Evolutionary conservation across 2,329 filamentous ascomycete species (phyloP).

Genomic region (Fusarium irregulare): DNA sequence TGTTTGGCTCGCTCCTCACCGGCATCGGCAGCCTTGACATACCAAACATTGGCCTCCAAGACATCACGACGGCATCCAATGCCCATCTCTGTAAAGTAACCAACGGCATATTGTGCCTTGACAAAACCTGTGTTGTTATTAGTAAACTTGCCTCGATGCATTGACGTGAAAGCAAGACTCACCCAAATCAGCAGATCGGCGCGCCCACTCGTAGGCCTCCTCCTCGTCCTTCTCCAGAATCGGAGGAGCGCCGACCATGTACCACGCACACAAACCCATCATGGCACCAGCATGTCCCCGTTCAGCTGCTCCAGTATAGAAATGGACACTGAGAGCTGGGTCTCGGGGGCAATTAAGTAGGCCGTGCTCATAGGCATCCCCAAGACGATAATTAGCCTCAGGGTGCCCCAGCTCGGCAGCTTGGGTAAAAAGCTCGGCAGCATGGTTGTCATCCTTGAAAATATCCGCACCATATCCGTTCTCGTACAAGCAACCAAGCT

Average conservation of each 20-base stretch:
- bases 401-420: conserved; percentile 91
- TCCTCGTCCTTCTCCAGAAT: conserved; percentile 94
- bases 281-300: conserved; percentile 86
- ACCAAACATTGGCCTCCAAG: conserved; percentile 98
- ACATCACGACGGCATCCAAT: conserved; percentile 94
- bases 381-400: conserved; percentile 87
- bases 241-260: conserved; percentile 92
- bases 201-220: conserved; percentile 97
- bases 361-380: conserved; percentile 97
- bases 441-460: conserved; percentile 90
- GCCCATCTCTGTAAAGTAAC: conserved; percentile 98
- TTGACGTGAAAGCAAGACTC: conserved; percentile 53
- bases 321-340: conserved; percentile 93
- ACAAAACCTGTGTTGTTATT: conserved; percentile 63
- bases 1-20: conserved; percentile 92
- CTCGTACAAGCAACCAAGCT: conserved; percentile 89
- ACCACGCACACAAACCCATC: conserved; percentile 99
- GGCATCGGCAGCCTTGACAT: conserved; percentile 92
- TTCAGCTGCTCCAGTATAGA: conserved; percentile 94
- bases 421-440: conserved; percentile 93
- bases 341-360: conserved; percentile 88
- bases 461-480: conserved; percentile 94
- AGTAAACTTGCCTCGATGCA: conserved; percentile 13
- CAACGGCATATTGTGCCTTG: conserved; percentile 91
- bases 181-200: conserved; percentile 87